Conservation (phyloP, 176 grass and related monocot species). For the Oryza coarctata region DNA sequence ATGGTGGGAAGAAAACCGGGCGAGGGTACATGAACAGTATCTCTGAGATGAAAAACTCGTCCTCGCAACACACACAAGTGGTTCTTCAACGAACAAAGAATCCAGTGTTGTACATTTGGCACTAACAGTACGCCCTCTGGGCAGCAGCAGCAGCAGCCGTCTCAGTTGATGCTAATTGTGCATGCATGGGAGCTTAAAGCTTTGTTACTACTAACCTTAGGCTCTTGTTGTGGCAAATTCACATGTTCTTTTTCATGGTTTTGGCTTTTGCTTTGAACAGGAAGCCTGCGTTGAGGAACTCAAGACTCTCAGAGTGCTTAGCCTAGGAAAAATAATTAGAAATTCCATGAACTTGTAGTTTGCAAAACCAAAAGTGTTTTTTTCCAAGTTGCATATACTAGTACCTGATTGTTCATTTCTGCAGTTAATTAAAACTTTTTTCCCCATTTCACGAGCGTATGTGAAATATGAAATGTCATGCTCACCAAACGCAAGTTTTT, state of each 20-base stretch:
- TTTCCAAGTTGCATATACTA: background rate
- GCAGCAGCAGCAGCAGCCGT: background rate
- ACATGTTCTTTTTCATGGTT: background rate
- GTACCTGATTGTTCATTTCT: background rate
- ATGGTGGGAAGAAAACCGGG: constrained; percentile 96
- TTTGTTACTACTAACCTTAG: constrained; percentile 25
- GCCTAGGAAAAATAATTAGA: background rate
- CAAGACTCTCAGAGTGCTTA: background rate
- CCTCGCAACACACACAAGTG: background rate
- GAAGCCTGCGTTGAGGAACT: constrained; percentile 20
- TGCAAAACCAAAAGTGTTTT: background rate
- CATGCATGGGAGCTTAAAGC: background rate
- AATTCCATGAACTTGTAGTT: constrained; percentile 11
- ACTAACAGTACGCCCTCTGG: constrained; percentile 26
- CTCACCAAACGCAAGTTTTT: background rate
- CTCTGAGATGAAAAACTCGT: constrained; percentile 46
- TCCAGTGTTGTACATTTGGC: constrained; percentile 46
- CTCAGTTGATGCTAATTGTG: background rate
- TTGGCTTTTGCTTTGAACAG: constrained; percentile 17
- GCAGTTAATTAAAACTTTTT: background rate
- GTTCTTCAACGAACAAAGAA: background rate
- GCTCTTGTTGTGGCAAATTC: background rate
- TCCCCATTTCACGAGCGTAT: background rate
- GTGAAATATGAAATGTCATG: background rate
- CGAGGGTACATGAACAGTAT: constrained; percentile 93